A percentile compares a stretch with the other conserved stretches of the same genome.
These are phyloP conservation scores for Dactylellina cionopaga DNA, from an alignment of 2,329 filamentous ascomycete species.

Conservation along the genomic window DNA sequence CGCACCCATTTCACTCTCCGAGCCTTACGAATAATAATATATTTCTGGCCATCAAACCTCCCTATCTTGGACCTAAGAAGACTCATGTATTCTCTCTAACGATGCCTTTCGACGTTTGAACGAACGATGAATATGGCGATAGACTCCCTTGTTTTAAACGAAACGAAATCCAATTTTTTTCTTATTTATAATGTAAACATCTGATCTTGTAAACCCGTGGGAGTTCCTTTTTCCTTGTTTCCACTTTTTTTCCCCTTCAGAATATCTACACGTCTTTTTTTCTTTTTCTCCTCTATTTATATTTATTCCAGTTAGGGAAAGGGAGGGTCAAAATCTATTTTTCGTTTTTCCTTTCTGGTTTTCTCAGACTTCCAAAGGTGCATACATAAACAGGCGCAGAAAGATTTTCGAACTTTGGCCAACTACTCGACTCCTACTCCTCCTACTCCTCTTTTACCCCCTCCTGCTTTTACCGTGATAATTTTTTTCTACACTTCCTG, in stretches of 20 bases:
- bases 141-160: conserved; percentile 27
- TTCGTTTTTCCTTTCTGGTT: conserved; percentile 14
- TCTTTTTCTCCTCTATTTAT: background rate
- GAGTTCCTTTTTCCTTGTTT: conserved; percentile 8
- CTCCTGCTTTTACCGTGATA: background rate
- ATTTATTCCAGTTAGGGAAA: background rate
- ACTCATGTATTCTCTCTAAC: conserved; percentile 40
- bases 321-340: background rate
- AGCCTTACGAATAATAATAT: conserved; percentile 19
- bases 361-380: conserved; percentile 42
- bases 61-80: conserved; percentile 9
- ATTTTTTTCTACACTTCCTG: conserved; percentile 17
- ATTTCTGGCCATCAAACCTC: conserved; percentile 28
- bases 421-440: conserved; percentile 1
- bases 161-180: conserved; percentile 15
- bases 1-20: background rate
- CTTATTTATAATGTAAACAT: conserved; percentile 48
- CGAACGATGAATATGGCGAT: conserved; percentile 40
- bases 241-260: background rate
- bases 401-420: conserved; percentile 48
- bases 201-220: conserved; percentile 34
- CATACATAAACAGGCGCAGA: conserved; percentile 54
- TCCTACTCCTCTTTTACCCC: background rate
- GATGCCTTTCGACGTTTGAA: conserved; percentile 18
- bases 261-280: background rate